Evolutionary conservation across 2,329 filamentous ascomycete genomes (phyloP), one percentile per base, ranked within the genome.

Genomic region (Pseudogymnoascus sp.): DNA sequence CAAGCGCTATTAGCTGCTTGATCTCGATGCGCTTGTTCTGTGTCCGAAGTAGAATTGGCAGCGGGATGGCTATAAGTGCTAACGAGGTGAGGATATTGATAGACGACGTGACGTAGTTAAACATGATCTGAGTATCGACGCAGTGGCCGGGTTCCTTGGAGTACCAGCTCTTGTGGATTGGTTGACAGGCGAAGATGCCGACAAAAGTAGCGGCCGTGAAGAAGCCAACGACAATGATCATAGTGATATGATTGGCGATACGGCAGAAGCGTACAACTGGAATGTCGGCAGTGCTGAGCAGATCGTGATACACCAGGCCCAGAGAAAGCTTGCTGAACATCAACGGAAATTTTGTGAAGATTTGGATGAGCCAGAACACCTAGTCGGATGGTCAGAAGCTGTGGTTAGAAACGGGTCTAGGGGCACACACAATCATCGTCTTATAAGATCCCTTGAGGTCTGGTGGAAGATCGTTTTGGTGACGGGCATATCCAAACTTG

Each of bases 311-410:
- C 10, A 62, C 35, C 35, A 61, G 35, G 40, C 61, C 61, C 16
- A 65, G 59, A 23, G 65, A 65, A 14, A 65, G 61, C 50, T 65
- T 65, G 18, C 40, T 63, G 16, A 53, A 25, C 35, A 63, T 38
- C 5, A 42, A 63, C 5, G 65, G 64, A 6, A 65, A 44, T 38
- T 65, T 63, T 25, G 61, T 65, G 42, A 66, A 60, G 11, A 65
- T 37, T 42, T 66, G 63, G 35, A 63, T 66, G 18, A 66, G 35
- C 56, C 59, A 66, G 23, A 59, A 59, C 6, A 65, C 33, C 65
- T 66, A 35, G 21, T 21, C 3, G 5, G 50, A 56, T 1, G n/a
- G 50, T 56, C 14, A 56, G 16, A 21, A 33, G 28, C 6, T 21
- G 28, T 33, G 8, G 28, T 11, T 33, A 16, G 8, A 5, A 33